phyloP scores from a whole-genome alignment of 495 filamentous ascomycete species.

The Xylaria telfairii region DNA sequence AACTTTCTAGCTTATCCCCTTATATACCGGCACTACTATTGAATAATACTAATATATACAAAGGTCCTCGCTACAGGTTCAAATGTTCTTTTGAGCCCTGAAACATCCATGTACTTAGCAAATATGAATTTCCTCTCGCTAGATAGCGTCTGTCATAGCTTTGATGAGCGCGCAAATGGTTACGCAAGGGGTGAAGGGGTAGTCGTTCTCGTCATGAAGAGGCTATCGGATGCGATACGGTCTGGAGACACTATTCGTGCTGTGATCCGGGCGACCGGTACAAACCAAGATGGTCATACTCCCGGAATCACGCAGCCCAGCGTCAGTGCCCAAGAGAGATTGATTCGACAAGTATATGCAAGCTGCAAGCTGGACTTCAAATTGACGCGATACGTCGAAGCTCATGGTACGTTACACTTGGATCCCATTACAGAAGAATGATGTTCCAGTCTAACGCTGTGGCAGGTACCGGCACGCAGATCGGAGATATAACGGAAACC shows the following conservation, averaged over 20 bases:
- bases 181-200: constrained; percentile 68
- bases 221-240: constrained; percentile 50
- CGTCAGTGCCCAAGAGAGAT: constrained; percentile 51
- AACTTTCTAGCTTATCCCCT: background rate
- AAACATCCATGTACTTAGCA: constrained; percentile 36
- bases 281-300: constrained; percentile 61
- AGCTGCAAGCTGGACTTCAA: constrained; percentile 37
- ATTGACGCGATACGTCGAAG: constrained; percentile 46
- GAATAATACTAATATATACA: background rate
- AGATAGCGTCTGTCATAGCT: constrained; percentile 57
- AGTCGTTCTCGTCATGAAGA: constrained; percentile 60
- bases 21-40: background rate
- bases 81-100: constrained; percentile 36
- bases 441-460: too few relatives aligned
- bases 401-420: constrained; percentile 38
- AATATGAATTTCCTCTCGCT: constrained; percentile 44
- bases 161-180: constrained; percentile 63
- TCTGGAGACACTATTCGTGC: constrained; percentile 61
- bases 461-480: constrained; percentile 42
- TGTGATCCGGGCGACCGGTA: constrained; percentile 57
- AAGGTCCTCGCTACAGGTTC: background rate
- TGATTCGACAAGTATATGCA: constrained; percentile 56
- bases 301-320: constrained; percentile 60
- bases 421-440: too few relatives aligned
- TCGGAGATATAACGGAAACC: constrained; percentile 55